A percentile compares a stretch with the other conserved stretches of the same genome.
phyloP scores from a whole-genome alignment of 257 asterid genomes.

The Mitragyna speciosa region DNA sequence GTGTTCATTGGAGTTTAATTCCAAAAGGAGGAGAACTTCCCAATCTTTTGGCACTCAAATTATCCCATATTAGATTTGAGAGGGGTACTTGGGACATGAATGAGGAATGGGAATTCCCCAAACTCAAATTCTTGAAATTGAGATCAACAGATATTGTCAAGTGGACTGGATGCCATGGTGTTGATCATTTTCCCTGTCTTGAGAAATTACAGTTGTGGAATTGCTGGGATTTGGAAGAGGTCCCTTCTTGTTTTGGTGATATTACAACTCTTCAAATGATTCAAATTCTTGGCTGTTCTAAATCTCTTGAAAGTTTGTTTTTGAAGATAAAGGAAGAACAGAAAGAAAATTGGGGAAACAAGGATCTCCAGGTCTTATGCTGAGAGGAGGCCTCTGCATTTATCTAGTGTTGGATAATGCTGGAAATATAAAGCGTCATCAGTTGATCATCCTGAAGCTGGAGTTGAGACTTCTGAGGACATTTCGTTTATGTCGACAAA shows the following conservation, averaged over 20 bases:
- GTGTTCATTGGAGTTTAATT: neutral
- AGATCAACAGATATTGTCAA: neutral
- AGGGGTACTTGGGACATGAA: neutral
- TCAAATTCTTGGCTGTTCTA: neutral
- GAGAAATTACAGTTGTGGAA: neutral
- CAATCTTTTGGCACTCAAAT: neutral
- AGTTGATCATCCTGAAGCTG: no score
- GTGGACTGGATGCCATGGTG: neutral
- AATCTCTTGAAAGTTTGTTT: neutral
- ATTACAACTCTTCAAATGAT: neutral
- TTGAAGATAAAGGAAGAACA: neutral
- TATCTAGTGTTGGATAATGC: no score
- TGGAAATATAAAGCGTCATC: no score
- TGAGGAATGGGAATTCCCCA: neutral
- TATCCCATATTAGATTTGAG: neutral
- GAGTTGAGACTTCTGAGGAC: no score
- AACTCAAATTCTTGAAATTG: neutral
- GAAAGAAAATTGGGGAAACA: neutral
- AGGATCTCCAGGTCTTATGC: neutral
- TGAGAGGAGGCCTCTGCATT: neutral
- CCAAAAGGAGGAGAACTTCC: neutral
- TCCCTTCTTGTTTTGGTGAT: neutral
- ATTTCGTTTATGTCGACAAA: no score
- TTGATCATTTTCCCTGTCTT: neutral
- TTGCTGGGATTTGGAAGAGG: neutral